phyloP scores from a whole-genome alignment of 495 filamentous ascomycete species.

The Entonaema liquescens region DNA sequence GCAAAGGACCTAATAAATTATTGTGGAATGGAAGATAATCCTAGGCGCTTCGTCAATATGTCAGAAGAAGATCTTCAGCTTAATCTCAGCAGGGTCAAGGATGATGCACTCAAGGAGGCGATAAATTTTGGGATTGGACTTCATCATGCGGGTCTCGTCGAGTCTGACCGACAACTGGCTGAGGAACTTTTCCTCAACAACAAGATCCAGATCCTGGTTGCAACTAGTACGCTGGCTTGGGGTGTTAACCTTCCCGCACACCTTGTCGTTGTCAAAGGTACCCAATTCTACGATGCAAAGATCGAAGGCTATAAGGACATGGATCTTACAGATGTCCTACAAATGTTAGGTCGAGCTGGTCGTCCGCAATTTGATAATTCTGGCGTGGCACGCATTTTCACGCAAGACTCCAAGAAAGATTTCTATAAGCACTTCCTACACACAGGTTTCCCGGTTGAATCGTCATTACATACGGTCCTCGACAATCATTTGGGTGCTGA shows the following conservation, averaged over 20 bases:
- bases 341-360: slow-evolving; percentile 97
- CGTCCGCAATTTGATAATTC: slow-evolving; percentile 96
- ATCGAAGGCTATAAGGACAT: slow-evolving; percentile 98
- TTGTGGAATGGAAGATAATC: slow-evolving; percentile 98
- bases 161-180: slow-evolving; percentile 87
- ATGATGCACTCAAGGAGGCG: slow-evolving; percentile 88
- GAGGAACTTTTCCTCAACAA: slow-evolving; percentile 97
- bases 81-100: slow-evolving; percentile 85
- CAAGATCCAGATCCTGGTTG: slow-evolving; percentile 96
- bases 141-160: slow-evolving; percentile 95
- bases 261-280: slow-evolving; percentile 97
- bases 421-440: slow-evolving; percentile 99
- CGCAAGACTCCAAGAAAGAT: slow-evolving; percentile 97
- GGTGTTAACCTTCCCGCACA: slow-evolving; percentile 98
- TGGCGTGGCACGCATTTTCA: slow-evolving; percentile 95
- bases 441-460: slow-evolving; percentile 97
- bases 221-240: slow-evolving; percentile 98
- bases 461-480: slow-evolving; percentile 91
- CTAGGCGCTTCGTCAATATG: slow-evolving; percentile 90
- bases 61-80: slow-evolving; percentile 91
- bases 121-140: slow-evolving; percentile 96
- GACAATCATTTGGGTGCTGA: slow-evolving; percentile 98
- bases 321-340: slow-evolving; percentile 97
- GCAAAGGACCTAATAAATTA: slow-evolving; percentile 96
- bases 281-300: slow-evolving; percentile 98